Conservation (phyloP, 2,329 filamentous ascomycete species). For the Fusarium setosum region DNA sequence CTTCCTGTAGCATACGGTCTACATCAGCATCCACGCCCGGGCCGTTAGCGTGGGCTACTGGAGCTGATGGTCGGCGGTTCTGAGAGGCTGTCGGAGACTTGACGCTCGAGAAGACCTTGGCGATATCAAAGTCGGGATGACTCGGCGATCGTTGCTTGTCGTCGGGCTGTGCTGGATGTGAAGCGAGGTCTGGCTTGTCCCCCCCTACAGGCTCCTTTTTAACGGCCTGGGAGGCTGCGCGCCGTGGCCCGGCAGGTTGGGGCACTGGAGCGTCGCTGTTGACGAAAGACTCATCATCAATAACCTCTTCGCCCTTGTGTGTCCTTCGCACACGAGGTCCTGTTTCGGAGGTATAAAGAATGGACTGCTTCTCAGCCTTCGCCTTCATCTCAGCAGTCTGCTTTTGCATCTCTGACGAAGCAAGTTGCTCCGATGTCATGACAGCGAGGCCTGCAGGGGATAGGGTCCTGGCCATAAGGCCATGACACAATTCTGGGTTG, state of each 20-base stretch:
- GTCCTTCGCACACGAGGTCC: slow-evolving; percentile 86
- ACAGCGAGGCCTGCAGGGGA: slow-evolving; percentile 81
- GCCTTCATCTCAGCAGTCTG: slow-evolving; percentile 83
- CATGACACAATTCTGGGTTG: slow-evolving; percentile 81
- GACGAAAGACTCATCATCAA: slow-evolving; percentile 77
- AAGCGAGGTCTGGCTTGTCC: slow-evolving; percentile 39
- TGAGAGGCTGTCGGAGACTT: slow-evolving; percentile 73
- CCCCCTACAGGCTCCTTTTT: slow-evolving; percentile 49
- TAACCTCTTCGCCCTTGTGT: slow-evolving; percentile 93
- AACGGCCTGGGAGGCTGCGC: slow-evolving; percentile 40
- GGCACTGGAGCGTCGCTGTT: slow-evolving; percentile 49
- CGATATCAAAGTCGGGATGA: slow-evolving; percentile 79
- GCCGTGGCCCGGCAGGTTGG: slow-evolving; percentile 35
- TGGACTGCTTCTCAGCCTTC: slow-evolving; percentile 83
- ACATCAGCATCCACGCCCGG: slow-evolving; percentile 87
- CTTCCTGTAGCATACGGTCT: slow-evolving; percentile 86
- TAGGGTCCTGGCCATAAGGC: slow-evolving; percentile 78
- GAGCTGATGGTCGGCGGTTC: slow-evolving; percentile 61
- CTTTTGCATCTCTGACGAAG: slow-evolving; percentile 87
- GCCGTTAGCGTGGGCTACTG: slow-evolving; percentile 59
- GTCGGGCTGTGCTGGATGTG: slow-evolving; percentile 52
- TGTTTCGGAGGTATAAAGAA: slow-evolving; percentile 77
- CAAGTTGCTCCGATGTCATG: slow-evolving; percentile 92
- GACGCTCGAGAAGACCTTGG: slow-evolving; percentile 86
- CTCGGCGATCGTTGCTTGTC: slow-evolving; percentile 64